Evolutionary conservation across 345 rosid species (phyloP).

Genomic region (Triadica sebifera): DNA sequence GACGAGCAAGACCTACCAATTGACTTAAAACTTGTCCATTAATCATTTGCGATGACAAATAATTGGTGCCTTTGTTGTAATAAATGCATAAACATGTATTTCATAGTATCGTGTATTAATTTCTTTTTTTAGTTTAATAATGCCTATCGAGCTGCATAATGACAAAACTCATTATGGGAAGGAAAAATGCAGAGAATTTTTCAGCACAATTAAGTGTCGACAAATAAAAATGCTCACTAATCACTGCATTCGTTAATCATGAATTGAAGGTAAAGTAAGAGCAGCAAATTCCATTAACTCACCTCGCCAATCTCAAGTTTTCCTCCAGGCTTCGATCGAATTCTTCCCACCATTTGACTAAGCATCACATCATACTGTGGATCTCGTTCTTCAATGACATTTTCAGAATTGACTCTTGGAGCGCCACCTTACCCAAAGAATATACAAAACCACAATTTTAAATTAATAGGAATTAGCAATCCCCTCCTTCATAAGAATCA

Average conservation of each 20-base stretch:
- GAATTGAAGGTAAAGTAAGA: background rate
- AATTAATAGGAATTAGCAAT: background rate
- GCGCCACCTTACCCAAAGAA: slow-evolving; percentile 34
- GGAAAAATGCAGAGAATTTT: background rate
- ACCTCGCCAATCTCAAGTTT: slow-evolving; percentile 95
- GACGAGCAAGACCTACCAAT: background rate
- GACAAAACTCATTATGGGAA: background rate
- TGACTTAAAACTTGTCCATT: background rate
- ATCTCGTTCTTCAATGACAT: slow-evolving; percentile 64
- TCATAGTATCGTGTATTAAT: too few species aligned
- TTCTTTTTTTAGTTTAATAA: background rate
- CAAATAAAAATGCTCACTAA: too few species aligned
- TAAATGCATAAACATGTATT: background rate
- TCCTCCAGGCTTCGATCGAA: slow-evolving; percentile 78
- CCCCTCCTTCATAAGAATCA: background rate
- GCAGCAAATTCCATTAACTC: slow-evolving; percentile 20
- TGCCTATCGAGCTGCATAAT: background rate
- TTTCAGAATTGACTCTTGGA: slow-evolving; percentile 39
- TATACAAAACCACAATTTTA: background rate
- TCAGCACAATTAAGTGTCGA: too few species aligned
- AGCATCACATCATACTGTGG: slow-evolving; percentile 78
- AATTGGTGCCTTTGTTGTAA: background rate
- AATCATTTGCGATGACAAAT: background rate
- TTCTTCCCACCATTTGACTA: slow-evolving; percentile 84
- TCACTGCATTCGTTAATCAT: too few species aligned